Base-by-base conservation (phyloP, 2,329 filamentous ascomycete species). In the Grosmannia penicillata region DNA sequence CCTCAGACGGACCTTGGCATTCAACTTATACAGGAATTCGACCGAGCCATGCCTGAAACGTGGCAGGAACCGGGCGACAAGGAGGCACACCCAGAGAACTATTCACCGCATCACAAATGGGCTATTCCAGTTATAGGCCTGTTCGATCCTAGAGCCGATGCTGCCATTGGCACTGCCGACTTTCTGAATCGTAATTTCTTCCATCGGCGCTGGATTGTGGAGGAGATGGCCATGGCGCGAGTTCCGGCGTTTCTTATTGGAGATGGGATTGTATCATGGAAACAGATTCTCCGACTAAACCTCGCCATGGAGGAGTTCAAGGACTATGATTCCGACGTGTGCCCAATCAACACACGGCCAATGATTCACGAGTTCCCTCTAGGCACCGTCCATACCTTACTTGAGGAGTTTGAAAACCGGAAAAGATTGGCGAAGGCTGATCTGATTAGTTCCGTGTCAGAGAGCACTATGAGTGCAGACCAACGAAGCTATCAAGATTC, bases 181-280 rank as follows among this genome's bases (percentile, higher is more conserved):
- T 28, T 36, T 4, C 19, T 36, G 7, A 29, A 28, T 19, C 34
- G 34, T 14, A 26, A 36, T 19, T 36, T 36, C 10, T 36, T 36
- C 34, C 25, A 28, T 13, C 34, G 34, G 8, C 34, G 34, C 18
- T 36, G 34, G 34, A 36, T 36, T 19, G 25, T 36, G 25, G 34
- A 36, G 34, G 34, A 36, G n/a, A 36, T 36, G 34, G 34, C 34
- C 34, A 36, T 36, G 34, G 34, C 34, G 6, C 25, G 25, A 17
- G 19, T 36, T 25, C 34, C 34, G 8, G 17, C 34, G 25, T 36
- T 36, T 14, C 19, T 36, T 14, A 15, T 36, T 8, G 34, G 34
- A 15, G 26, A 36, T 15, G 17, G 17, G 13, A 36, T 36, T 15
- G 34, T 36, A 8, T 36, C 34, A 6, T 36, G 34, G 34, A 28